These are phyloP conservation scores for Phytopythium kandeliae DNA, from an alignment of 352 stramenopile genomes.

Conservation along the genomic window DNA sequence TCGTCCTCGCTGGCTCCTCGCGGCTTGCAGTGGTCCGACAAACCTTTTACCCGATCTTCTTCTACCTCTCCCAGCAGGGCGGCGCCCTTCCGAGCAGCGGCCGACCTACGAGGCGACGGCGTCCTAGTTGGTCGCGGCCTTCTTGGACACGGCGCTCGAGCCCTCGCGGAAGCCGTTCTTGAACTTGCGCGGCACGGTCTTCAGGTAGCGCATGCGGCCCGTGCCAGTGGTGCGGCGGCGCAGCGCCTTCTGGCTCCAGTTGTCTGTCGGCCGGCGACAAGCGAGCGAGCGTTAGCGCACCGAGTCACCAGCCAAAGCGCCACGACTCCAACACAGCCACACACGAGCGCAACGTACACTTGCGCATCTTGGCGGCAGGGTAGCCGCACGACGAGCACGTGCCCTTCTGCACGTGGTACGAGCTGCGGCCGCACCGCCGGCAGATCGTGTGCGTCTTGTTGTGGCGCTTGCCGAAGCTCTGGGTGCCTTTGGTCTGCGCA, in stretches of 20 bases:
- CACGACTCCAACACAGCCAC: too few species aligned
- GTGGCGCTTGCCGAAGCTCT: conserved; percentile 99
- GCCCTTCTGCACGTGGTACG: conserved; percentile 99
- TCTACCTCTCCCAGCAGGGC: conserved; percentile 5
- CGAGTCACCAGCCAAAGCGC: background rate
- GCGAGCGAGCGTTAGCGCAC: background rate
- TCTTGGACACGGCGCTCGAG: conserved; percentile 80
- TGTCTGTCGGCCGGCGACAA: conserved; percentile 46
- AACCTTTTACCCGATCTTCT: conserved; percentile 8
- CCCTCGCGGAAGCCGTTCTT: conserved; percentile 99
- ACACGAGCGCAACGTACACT: too few species aligned
- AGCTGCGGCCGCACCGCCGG: conserved; percentile 97
- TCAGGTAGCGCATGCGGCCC: conserved; percentile 98
- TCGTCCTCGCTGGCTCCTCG: too few species aligned
- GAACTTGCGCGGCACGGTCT: conserved; percentile 97
- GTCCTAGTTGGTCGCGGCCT: conserved; percentile 86
- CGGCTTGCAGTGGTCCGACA: conserved; percentile 4
- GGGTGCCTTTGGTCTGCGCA: conserved; percentile 98
- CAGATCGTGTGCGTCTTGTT: conserved; percentile 99
- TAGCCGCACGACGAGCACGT: conserved; percentile 99
- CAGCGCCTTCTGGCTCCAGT: conserved; percentile 98
- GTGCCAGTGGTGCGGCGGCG: conserved; percentile 95
- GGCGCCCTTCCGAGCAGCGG: background rate
- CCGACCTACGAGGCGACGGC: background rate
- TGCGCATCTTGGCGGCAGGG: conserved; percentile 96